These are phyloP conservation scores for Emergomyces pasteurianus DNA, from an alignment of 2,329 filamentous ascomycete genomes.

Conservation along the genomic window DNA sequence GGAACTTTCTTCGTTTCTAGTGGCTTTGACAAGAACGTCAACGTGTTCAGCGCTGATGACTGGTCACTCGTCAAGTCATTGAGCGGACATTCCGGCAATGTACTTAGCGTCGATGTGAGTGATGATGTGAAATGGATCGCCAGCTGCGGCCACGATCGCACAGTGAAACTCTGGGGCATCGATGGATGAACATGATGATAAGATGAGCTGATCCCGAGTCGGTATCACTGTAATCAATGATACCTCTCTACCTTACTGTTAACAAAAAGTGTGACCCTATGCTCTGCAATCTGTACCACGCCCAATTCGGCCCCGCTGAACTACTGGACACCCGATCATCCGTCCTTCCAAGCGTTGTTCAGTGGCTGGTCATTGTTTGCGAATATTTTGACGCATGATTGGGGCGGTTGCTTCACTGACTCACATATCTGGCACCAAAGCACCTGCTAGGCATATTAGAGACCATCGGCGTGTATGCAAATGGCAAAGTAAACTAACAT, in stretches of 20 bases:
- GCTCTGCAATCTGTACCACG: background rate
- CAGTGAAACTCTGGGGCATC: constrained; percentile 89
- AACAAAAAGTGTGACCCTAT: background rate
- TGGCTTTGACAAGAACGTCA: constrained; percentile 91
- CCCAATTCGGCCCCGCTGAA: background rate
- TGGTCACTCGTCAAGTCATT: constrained; percentile 83
- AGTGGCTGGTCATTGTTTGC: background rate
- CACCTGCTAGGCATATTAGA: background rate
- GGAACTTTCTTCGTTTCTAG: constrained; percentile 84
- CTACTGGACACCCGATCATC: background rate
- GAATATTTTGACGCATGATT: background rate
- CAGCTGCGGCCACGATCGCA: constrained; percentile 85
- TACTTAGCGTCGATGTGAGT: constrained; percentile 81
- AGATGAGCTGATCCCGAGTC: background rate
- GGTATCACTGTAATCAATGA: background rate
- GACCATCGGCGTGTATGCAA: background rate
- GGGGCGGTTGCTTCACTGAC: background rate
- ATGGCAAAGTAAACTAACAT: background rate
- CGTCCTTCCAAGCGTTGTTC: background rate
- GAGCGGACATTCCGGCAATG: constrained; percentile 82
- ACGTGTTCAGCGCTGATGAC: constrained; percentile 91
- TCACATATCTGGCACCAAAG: background rate
- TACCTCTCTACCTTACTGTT: background rate
- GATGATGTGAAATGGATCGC: constrained; percentile 83
- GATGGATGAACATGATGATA: constrained; percentile 50